Conservation (phyloP, 768 basidiomycete species). For the Macrocybe gigantea region DNA sequence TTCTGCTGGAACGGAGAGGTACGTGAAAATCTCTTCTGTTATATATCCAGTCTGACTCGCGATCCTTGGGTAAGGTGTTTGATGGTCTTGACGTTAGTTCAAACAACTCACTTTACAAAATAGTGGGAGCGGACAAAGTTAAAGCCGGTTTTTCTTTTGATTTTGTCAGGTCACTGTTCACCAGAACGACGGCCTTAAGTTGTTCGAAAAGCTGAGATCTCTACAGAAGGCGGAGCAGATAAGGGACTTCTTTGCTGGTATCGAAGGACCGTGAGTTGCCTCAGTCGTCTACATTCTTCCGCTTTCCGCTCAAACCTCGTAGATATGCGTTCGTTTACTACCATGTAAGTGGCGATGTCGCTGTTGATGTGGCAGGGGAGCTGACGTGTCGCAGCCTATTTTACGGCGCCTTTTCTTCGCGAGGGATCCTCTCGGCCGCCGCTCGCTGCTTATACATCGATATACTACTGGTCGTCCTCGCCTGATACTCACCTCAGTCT, state of each 20-base stretch:
- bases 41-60: background rate
- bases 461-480: conserved; percentile 44
- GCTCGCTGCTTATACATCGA: conserved; percentile 73
- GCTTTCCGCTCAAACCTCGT: conserved; percentile 1
- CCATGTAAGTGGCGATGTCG: conserved; percentile 39
- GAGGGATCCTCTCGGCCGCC: conserved; percentile 79
- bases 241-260: conserved; percentile 40
- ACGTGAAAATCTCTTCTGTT: conserved; percentile 5
- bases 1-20: conserved; percentile 90
- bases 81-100: conserved; percentile 66
- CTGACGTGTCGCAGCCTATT: conserved; percentile 26
- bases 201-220: conserved; percentile 30
- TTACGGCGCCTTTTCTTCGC: conserved; percentile 59
- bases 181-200: conserved; percentile 71
- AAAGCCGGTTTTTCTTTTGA: background rate
- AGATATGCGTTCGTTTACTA: conserved; percentile 83
- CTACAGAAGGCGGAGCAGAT: conserved; percentile 35
- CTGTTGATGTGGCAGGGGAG: background rate
- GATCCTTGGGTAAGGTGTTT: conserved; percentile 43
- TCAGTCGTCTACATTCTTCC: background rate
- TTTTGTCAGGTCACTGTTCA: conserved; percentile 40
- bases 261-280: conserved; percentile 78
- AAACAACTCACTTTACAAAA: background rate
- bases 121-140: background rate
- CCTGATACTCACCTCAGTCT: conserved; percentile 63